These are phyloP conservation scores for Diaporthe humulicola DNA, from an alignment of 2,329 filamentous ascomycete genomes.

Conservation along the genomic window DNA sequence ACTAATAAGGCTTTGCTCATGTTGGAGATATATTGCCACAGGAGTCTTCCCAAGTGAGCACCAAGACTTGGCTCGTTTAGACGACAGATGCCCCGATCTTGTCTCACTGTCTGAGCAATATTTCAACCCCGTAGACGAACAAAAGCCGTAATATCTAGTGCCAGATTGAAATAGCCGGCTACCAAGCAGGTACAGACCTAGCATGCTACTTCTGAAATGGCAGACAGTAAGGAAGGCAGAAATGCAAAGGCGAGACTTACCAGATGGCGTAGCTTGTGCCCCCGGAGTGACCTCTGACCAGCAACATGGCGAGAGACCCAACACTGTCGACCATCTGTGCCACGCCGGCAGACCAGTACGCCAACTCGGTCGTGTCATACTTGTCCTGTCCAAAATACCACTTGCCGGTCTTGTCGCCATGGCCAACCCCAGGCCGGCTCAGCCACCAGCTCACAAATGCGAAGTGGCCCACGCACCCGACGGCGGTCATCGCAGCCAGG, in stretches of 20 bases:
- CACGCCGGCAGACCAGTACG: conserved; percentile 61
- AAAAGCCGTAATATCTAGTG: background rate
- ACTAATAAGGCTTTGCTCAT: background rate
- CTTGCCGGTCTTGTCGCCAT: conserved; percentile 60
- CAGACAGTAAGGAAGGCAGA: background rate
- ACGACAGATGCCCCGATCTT: too few species aligned
- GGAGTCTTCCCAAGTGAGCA: background rate
- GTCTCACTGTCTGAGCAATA: background rate
- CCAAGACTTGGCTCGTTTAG: background rate
- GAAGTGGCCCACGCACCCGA: conserved; percentile 55
- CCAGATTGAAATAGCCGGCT: background rate
- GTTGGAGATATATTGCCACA: too few species aligned
- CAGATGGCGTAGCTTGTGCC: conserved; percentile 63
- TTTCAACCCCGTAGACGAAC: background rate
- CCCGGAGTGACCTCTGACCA: conserved; percentile 61
- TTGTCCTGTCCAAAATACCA: conserved; percentile 55
- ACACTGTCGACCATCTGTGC: conserved; percentile 58
- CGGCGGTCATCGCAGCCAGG: conserved; percentile 51
- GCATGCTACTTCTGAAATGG: too few species aligned
- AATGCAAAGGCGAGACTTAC: conserved; percentile 51
- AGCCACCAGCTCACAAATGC: conserved; percentile 63
- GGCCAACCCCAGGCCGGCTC: conserved; percentile 54
- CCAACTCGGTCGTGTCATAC: conserved; percentile 63
- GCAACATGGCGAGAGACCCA: conserved; percentile 57
- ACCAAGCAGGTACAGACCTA: background rate